Percentiles rank a stretch among this genome's conserved stretches.
phyloP scores from a whole-genome alignment of 176 grass and related monocot species.

The Avena sativa region DNA sequence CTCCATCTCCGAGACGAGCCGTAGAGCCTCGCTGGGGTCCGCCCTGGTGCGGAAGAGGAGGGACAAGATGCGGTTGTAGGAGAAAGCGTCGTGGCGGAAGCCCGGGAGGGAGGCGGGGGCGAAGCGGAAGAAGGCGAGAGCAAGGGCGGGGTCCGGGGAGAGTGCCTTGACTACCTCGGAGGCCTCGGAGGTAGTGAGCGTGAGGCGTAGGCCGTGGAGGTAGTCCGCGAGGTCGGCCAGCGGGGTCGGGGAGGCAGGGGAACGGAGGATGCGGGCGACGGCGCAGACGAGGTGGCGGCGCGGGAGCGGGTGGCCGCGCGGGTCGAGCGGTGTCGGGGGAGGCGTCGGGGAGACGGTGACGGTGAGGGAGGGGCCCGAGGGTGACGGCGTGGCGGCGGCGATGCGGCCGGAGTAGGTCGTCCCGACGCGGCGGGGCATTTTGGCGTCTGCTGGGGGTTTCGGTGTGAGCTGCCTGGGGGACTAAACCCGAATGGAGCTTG shows the following conservation, averaged over 20 bases:
- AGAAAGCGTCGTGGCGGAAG: constrained; percentile 85
- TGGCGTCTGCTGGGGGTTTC: not conserved
- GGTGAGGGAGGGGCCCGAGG: constrained; percentile 63
- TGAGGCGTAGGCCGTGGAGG: constrained; percentile 51
- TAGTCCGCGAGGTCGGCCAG: constrained; percentile 77
- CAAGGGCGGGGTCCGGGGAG: constrained; percentile 47
- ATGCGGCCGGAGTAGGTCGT: constrained; percentile 83
- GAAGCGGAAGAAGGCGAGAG: constrained; percentile 85
- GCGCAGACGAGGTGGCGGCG: constrained; percentile 85
- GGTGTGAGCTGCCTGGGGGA: not conserved
- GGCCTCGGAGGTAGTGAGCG: constrained; percentile 69
- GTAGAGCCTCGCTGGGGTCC: constrained; percentile 36
- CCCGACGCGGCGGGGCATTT: constrained; percentile 57
- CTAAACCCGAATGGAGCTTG: not conserved
- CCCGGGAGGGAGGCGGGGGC: constrained; percentile 56
- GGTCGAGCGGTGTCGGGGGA: constrained; percentile 37
- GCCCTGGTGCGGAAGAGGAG: constrained; percentile 56
- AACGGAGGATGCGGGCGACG: constrained; percentile 61
- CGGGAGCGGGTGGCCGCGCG: constrained; percentile 65
- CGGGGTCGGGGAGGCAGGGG: constrained; percentile 49
- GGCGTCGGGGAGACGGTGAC: constrained; percentile 61
- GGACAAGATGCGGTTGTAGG: constrained; percentile 81
- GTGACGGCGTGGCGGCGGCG: constrained; percentile 57
- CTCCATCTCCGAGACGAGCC: constrained; percentile 75
- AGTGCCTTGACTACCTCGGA: constrained; percentile 84